Evolutionary conservation across 768 basidiomycete genomes (phyloP), one percentile per base, ranked within the genome.

Genomic region (Amanita fuliginea): DNA sequence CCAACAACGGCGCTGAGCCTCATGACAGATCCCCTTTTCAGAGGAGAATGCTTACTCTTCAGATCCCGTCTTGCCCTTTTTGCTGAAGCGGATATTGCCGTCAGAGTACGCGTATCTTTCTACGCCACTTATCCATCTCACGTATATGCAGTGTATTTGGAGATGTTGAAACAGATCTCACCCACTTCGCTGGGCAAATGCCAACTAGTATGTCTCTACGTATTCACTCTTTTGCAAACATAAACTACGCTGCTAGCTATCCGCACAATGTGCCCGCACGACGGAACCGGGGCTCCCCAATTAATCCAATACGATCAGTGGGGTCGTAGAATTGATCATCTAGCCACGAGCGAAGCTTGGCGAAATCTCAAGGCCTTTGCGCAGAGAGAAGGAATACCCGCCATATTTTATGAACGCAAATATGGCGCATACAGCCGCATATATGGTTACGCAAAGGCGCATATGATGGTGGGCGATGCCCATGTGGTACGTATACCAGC

Each of bases 321-420:
- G 80, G 86, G 86, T 0, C 75, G 80, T 9, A 61, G 73, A 19
- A 65, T 86, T 6, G 86, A 90, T 60, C 62, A 66, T 3, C 72
- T 91, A 0, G 68, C 78, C 34, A 86, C 83, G 1, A 81, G 80
- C 14, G 83, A 86, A 58, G 83, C 78, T 0, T 90, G 86, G 86
- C 68, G 80, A 11, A 68, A 67, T 16, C 67, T 89, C 54, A 86
- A 85, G 61, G 76, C 72, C 0, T 57, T 78, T 21, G 70, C 73
- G 30, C 77, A 82, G 55, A 67, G 71, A 47, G 83, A 84, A 60
- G 86, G 86, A 7, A 59, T 83, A 16, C 75, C 82, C 1, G 77
- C 71, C 9, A 83, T 84, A 42, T 75, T 80, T 55, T 85, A 83
- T 55, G 81, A 85, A 53, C 73, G 84, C 11, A 73, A 68, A 55